Percentiles rank a stretch among this genome's conserved stretches.
phyloP scores from a whole-genome alignment of 1,284 basidiomycete genomes.

The Peniophora sp. region DNA sequence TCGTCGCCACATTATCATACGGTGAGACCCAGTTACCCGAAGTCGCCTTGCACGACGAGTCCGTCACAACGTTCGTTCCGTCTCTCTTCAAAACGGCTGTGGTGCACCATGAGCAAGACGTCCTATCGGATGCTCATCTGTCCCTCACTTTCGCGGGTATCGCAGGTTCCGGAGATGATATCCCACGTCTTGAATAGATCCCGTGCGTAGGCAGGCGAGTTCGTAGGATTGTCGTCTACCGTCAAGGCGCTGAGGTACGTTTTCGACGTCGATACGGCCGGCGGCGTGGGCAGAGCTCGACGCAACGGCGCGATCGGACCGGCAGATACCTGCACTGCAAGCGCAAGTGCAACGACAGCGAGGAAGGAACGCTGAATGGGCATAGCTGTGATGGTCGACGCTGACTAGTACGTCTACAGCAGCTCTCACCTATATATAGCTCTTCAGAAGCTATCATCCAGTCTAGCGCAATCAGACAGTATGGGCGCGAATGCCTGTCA shows the following conservation, averaged over 20 bases:
- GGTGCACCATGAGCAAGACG: neutral
- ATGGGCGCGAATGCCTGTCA: too few relatives aligned
- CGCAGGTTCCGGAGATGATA: constrained; percentile 41
- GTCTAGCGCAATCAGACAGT: too few relatives aligned
- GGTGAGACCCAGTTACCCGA: constrained; percentile 47
- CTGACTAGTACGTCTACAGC: constrained; percentile 15
- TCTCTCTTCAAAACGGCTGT: constrained; percentile 46
- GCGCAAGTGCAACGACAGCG: neutral
- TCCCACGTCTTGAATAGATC: constrained; percentile 38
- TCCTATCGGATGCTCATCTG: neutral
- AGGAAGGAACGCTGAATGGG: too few relatives aligned
- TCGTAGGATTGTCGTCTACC: constrained; percentile 33
- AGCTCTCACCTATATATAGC: constrained; percentile 13
- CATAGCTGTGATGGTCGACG: too few relatives aligned
- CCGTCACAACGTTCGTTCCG: constrained; percentile 37
- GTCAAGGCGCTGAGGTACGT: constrained; percentile 31
- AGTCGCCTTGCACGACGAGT: constrained; percentile 31
- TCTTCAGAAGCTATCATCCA: too few relatives aligned
- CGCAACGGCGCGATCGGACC: constrained; percentile 1
- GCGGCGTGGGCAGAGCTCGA: constrained; percentile 26
- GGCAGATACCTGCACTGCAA: neutral
- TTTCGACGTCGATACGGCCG: constrained; percentile 28
- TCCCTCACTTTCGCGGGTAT: constrained; percentile 42
- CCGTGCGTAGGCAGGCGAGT: constrained; percentile 35
- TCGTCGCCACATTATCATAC: constrained; percentile 38